Evolutionary conservation across 176 grass and related monocot genomes (phyloP).

Genomic region (Carex littledalei): DNA sequence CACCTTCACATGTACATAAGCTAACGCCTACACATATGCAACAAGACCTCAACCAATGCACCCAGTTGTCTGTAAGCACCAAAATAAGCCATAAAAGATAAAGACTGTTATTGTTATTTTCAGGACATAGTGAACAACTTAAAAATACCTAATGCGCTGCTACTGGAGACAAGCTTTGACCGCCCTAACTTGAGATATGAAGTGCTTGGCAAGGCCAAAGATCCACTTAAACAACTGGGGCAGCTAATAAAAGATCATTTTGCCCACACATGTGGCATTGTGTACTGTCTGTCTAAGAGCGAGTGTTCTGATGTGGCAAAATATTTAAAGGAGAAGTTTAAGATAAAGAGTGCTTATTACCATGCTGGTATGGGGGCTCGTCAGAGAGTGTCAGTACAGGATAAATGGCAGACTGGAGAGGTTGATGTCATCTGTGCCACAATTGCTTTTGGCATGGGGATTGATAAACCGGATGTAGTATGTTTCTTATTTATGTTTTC

Average conservation of each 20-base stretch:
- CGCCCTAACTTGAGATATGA: slow-evolving; percentile 68
- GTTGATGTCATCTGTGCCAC: slow-evolving; percentile 76
- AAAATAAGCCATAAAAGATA: not conserved
- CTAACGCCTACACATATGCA: not conserved
- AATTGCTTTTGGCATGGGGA: slow-evolving; percentile 96
- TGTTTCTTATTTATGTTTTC: not conserved
- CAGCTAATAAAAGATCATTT: slow-evolving; percentile 68
- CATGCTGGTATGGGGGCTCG: slow-evolving; percentile 62
- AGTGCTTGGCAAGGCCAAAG: slow-evolving; percentile 61
- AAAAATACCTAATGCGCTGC: slow-evolving; percentile 54
- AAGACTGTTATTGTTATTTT: slow-evolving; percentile 9
- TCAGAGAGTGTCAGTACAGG: slow-evolving; percentile 61
- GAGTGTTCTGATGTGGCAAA: slow-evolving; percentile 81
- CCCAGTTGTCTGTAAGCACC: not conserved
- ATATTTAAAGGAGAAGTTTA: slow-evolving; percentile 73
- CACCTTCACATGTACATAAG: not conserved
- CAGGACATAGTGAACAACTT: slow-evolving; percentile 63
- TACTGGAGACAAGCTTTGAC: slow-evolving; percentile 85
- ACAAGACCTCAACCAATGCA: not conserved
- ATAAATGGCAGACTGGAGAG: slow-evolving; percentile 86
- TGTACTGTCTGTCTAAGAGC: slow-evolving; percentile 85
- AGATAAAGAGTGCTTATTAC: slow-evolving; percentile 65
- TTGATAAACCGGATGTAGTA: slow-evolving; percentile 94
- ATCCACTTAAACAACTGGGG: slow-evolving; percentile 61
- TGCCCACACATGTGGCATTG: slow-evolving; percentile 61